These are phyloP conservation scores for Podospora conica DNA, from an alignment of 495 filamentous ascomycete species.

Conservation along the genomic window DNA sequence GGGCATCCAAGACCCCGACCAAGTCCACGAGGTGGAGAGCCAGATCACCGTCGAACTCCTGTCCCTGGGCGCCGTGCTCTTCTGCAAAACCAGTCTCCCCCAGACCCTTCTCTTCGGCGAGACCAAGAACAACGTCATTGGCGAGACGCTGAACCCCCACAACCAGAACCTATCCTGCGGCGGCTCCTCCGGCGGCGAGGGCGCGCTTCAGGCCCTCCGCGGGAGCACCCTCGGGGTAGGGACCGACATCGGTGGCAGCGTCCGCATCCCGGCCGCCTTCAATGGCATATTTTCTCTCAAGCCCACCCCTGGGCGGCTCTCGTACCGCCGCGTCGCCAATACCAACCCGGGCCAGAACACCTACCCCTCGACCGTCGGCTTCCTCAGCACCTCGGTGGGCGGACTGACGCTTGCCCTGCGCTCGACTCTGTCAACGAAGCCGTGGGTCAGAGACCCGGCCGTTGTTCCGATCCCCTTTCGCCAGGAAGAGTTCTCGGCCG, in stretches of 20 bases:
- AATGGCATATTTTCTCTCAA: slow-evolving; percentile 55
- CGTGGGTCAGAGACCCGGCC: slow-evolving; percentile 25
- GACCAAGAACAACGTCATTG: slow-evolving; percentile 60
- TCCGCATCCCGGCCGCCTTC: slow-evolving; percentile 56
- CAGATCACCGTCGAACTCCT: slow-evolving; percentile 35
- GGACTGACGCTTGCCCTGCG: slow-evolving; percentile 32
- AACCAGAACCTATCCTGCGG: slow-evolving; percentile 55
- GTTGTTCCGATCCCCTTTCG: slow-evolving; percentile 30
- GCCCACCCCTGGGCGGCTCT: slow-evolving; percentile 52
- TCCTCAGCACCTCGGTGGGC: slow-evolving; percentile 21
- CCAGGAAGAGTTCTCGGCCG: slow-evolving; percentile 12
- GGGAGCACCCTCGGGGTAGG: slow-evolving; percentile 44
- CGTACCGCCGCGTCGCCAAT: slow-evolving; percentile 31
- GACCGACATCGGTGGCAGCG: slow-evolving; percentile 64
- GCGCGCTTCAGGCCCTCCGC: slow-evolving; percentile 40
- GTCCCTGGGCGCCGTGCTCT: slow-evolving; percentile 48
- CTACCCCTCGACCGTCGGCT: slow-evolving; percentile 24
- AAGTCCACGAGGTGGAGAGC: slow-evolving; percentile 44
- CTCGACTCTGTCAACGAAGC: slow-evolving; percentile 22
- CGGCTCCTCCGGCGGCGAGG: slow-evolving; percentile 57
- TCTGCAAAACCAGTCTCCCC: slow-evolving; percentile 59
- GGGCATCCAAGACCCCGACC: slow-evolving; percentile 48
- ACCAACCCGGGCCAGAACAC: slow-evolving; percentile 34
- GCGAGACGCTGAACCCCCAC: slow-evolving; percentile 57
- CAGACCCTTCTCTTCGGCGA: slow-evolving; percentile 50